phyloP scores from a whole-genome alignment of 1,284 basidiomycete species.

The Marasmius fiardii region DNA sequence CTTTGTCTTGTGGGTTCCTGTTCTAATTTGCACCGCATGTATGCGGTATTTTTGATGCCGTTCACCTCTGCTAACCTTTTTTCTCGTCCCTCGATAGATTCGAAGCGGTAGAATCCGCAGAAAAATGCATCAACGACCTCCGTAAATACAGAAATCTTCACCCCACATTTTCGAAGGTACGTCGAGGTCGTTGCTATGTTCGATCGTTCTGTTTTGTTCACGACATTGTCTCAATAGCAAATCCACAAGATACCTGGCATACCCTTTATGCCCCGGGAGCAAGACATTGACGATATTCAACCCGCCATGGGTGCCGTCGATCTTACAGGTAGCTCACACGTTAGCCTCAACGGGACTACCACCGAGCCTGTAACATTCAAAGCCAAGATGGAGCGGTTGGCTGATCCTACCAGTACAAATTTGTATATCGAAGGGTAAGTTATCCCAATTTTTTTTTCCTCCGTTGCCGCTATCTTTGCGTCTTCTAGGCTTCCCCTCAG shows the following conservation, averaged over 20 bases:
- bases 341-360: background rate
- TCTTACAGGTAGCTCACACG: no score
- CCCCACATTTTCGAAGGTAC: constrained; percentile 61
- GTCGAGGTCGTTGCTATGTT: background rate
- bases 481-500: constrained; percentile 52
- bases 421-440: constrained; percentile 70
- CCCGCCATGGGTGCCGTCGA: background rate
- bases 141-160: constrained; percentile 69
- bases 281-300: constrained; percentile 13
- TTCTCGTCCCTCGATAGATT: constrained; percentile 46
- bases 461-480: constrained; percentile 2
- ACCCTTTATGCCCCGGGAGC: constrained; percentile 35
- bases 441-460: background rate
- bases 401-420: constrained; percentile 62
- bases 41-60: background rate
- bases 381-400: constrained; percentile 64
- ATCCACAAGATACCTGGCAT: constrained; percentile 78
- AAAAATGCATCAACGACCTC: constrained; percentile 64
- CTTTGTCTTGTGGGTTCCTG: constrained; percentile 64
- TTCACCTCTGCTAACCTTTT: constrained; percentile 1
- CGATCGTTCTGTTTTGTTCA: background rate
- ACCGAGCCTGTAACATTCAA: constrained; percentile 56
- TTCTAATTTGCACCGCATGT: constrained; percentile 1
- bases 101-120: constrained; percentile 57
- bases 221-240: constrained; percentile 43